Evolutionary conservation across 2,329 filamentous ascomycete species (phyloP).

Genomic region (Clarireedia monteithiana): DNA sequence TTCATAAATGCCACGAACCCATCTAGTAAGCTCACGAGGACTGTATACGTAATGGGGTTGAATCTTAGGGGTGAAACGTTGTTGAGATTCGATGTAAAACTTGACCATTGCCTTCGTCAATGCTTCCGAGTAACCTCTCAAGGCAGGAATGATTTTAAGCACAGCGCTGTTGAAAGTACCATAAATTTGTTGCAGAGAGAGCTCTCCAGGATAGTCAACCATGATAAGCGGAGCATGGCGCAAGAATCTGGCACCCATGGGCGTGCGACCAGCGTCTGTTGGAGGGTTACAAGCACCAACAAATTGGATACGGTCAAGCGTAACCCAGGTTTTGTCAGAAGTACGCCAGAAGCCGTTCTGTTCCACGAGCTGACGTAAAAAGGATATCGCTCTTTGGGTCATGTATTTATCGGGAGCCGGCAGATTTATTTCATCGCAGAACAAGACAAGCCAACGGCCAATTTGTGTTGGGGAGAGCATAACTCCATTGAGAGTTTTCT

Average conservation of each 20-base stretch:
- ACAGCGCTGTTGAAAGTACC: slow-evolving; percentile 96
- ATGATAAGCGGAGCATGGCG: slow-evolving; percentile 97
- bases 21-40: slow-evolving; percentile 93
- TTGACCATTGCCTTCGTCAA: slow-evolving; percentile 97
- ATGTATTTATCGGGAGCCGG: slow-evolving; percentile 96
- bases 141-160: slow-evolving; percentile 88
- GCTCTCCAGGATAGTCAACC: slow-evolving; percentile 97
- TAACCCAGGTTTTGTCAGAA: slow-evolving; percentile 95
- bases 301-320: slow-evolving; percentile 95
- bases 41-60: slow-evolving; percentile 99
- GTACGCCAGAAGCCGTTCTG: slow-evolving; percentile 99
- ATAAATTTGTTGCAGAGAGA: slow-evolving; percentile 94
- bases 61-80: slow-evolving; percentile 89
- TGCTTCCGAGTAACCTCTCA: slow-evolving; percentile 91
- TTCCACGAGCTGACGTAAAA: slow-evolving; percentile 93
- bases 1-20: slow-evolving; percentile 96
- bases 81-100: slow-evolving; percentile 90
- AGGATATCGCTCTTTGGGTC: slow-evolving; percentile 94
- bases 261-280: slow-evolving; percentile 92
- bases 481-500: slow-evolving; percentile 94
- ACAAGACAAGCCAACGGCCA: slow-evolving; percentile 94
- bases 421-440: slow-evolving; percentile 99
- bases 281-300: slow-evolving; percentile 98
- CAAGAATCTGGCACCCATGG: slow-evolving; percentile 87
- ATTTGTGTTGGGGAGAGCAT: slow-evolving; percentile 95